Evolutionary conservation across 495 filamentous ascomycete genomes (phyloP).

Genomic region (Tuber microsphaerosporum): DNA sequence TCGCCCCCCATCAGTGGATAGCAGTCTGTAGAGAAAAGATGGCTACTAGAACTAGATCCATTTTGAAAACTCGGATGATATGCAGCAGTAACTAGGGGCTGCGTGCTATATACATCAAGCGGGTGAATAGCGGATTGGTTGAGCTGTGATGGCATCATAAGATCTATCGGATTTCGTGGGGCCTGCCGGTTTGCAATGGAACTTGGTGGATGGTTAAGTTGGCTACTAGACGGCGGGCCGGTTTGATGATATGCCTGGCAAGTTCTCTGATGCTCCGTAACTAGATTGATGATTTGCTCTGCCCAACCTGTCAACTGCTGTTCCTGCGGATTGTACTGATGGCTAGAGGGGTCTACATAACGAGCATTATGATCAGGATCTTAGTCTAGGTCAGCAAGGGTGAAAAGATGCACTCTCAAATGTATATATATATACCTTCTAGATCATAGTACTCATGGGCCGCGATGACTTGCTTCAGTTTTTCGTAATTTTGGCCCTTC

Average conservation of each 20-base stretch:
- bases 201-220: neutral
- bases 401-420: neutral
- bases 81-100: neutral
- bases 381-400: neutral
- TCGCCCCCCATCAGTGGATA: neutral
- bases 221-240: neutral
- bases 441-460: neutral
- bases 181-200: neutral
- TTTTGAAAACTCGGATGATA: neutral
- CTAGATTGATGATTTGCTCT: neutral
- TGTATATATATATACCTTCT: constrained; percentile 1
- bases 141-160: neutral
- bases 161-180: neutral
- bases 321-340: neutral
- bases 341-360: neutral
- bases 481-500: neutral
- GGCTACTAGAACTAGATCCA: neutral
- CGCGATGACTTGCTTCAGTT: neutral
- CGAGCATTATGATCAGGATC: neutral
- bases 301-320: neutral
- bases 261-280: neutral
- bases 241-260: neutral
- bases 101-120: neutral
- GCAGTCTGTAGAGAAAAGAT: neutral
- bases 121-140: neutral